A percentile compares a stretch with the other conserved stretches of the same genome.
Evolutionary conservation across 2,329 filamentous ascomycete species (phyloP).

Genomic region (Drechslerella dactyloides): DNA sequence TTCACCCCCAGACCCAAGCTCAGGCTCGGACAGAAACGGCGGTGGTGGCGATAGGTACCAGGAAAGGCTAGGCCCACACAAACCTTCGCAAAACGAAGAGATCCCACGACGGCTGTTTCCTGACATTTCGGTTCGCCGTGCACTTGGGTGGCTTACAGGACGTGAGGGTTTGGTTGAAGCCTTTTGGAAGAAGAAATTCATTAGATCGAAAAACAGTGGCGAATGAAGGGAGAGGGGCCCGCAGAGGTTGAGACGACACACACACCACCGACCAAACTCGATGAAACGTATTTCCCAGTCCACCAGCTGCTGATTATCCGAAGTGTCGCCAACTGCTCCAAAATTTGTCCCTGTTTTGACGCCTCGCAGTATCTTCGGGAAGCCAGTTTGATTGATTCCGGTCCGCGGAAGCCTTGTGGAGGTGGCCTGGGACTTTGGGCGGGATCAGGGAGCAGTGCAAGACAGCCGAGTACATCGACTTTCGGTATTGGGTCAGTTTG

Average conservation of each 20-base stretch:
- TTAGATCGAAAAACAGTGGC: conserved; percentile 39
- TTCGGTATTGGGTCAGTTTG: conserved; percentile 15
- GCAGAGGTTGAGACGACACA: conserved; percentile 44
- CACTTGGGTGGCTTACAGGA: conserved; percentile 37
- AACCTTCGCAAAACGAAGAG: conserved; percentile 21
- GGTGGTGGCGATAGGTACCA: conserved; percentile 33
- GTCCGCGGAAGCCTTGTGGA: not conserved
- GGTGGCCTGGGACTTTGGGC: conserved; percentile 21
- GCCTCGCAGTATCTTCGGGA: conserved; percentile 23
- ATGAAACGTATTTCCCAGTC: conserved; percentile 42
- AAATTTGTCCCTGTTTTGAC: conserved; percentile 16
- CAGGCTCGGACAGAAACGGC: conserved; percentile 34
- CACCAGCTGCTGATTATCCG: conserved; percentile 29
- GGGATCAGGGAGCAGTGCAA: conserved; percentile 16
- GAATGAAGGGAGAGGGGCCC: conserved; percentile 42
- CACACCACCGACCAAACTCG: conserved; percentile 40
- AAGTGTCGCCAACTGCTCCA: conserved; percentile 27
- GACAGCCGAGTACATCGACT: conserved; percentile 21
- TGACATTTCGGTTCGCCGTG: conserved; percentile 30
- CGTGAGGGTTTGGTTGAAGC: conserved; percentile 26
- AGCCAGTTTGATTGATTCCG: conserved; percentile 21
- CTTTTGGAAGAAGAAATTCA: conserved; percentile 49
- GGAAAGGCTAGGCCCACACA: conserved; percentile 17
- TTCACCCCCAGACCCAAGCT: not conserved
- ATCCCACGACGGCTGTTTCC: conserved; percentile 33